phyloP scores from a whole-genome alignment of 495 filamentous ascomycete species.

The Sphaerosporella brunnea region DNA sequence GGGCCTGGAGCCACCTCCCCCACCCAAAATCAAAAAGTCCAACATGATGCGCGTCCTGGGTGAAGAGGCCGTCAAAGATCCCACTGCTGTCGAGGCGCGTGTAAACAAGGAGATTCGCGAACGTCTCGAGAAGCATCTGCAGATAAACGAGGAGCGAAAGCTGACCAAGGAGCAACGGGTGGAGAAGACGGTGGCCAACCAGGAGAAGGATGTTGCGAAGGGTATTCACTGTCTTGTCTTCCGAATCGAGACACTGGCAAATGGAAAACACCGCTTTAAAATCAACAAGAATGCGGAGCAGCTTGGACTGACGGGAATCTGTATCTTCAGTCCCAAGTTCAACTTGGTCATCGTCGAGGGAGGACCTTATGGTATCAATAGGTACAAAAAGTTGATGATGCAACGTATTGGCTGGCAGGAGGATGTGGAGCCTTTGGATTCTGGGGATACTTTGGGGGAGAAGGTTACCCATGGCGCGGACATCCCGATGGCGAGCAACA shows the following conservation, averaged over 20 bases:
- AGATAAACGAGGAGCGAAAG: conserved; percentile 70
- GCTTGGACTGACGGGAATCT: conserved; percentile 64
- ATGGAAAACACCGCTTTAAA: conserved; percentile 83
- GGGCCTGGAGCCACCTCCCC: conserved; percentile 70
- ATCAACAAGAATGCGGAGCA: conserved; percentile 83
- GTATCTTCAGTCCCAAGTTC: conserved; percentile 73
- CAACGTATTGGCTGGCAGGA: conserved; percentile 91
- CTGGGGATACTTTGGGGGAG: conserved; percentile 34
- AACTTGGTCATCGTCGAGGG: conserved; percentile 84
- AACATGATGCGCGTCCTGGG: conserved; percentile 97
- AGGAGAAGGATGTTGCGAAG: conserved; percentile 71
- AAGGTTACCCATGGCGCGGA: conserved; percentile 2
- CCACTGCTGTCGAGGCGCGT: conserved; percentile 86
- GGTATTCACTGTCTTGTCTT: conserved; percentile 73
- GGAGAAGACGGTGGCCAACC: conserved; percentile 68
- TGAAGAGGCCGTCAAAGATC: conserved; percentile 91
- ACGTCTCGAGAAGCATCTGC: conserved; percentile 55
- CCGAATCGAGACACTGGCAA: conserved; percentile 70
- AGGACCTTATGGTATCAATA: conserved; percentile 56
- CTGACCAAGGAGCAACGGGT: conserved; percentile 75
- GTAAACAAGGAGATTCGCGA: conserved; percentile 83
- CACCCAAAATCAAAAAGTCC: conserved; percentile 85
- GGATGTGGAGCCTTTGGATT: conserved; percentile 52
- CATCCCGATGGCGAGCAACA: conserved; percentile 54
- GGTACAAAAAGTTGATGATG: conserved; percentile 79